phyloP scores from a whole-genome alignment of 2,329 filamentous ascomycete genomes.

The Talaromyces sp. region DNA sequence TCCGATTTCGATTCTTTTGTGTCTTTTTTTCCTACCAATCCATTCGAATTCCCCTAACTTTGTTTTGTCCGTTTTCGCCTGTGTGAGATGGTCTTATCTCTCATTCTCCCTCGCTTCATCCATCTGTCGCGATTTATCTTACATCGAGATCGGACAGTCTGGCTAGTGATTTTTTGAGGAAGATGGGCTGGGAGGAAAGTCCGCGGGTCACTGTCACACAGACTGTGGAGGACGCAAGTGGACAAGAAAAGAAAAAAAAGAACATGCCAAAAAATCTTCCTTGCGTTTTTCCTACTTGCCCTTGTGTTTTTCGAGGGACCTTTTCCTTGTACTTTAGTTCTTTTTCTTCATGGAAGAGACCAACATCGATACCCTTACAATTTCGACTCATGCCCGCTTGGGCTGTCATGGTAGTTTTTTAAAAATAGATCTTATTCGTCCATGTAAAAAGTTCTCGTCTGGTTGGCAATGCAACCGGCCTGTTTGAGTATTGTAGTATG shows the following conservation, averaged over 20 bases:
- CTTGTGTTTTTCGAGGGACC: background rate
- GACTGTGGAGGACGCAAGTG: slow-evolving; percentile 1
- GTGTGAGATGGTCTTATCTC: slow-evolving; percentile 18
- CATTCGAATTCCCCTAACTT: slow-evolving; percentile 23
- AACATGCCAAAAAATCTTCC: background rate
- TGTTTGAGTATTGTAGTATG: too few species aligned
- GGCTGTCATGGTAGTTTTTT: background rate
- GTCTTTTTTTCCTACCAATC: slow-evolving; percentile 23
- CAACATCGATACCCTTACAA: slow-evolving; percentile 42
- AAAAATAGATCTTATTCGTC: background rate
- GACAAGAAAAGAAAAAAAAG: background rate
- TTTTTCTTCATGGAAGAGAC: slow-evolving; percentile 26
- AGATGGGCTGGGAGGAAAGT: background rate
- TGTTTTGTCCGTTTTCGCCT: slow-evolving; percentile 21
- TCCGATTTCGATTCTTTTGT: slow-evolving; percentile 32
- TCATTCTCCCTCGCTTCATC: background rate
- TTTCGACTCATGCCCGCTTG: slow-evolving; percentile 17
- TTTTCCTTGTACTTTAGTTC: slow-evolving; percentile 35
- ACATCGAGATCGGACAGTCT: background rate
- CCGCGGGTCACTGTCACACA: background rate
- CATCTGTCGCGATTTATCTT: background rate
- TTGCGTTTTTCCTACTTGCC: slow-evolving; percentile 7
- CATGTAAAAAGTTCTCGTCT: background rate
- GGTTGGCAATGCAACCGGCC: too few species aligned
- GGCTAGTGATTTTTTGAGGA: background rate